Percentiles rank a stretch among this genome's conserved stretches.
These are phyloP conservation scores for Comarum palustre DNA, from an alignment of 306 rosid genomes.

Conservation along the genomic window DNA sequence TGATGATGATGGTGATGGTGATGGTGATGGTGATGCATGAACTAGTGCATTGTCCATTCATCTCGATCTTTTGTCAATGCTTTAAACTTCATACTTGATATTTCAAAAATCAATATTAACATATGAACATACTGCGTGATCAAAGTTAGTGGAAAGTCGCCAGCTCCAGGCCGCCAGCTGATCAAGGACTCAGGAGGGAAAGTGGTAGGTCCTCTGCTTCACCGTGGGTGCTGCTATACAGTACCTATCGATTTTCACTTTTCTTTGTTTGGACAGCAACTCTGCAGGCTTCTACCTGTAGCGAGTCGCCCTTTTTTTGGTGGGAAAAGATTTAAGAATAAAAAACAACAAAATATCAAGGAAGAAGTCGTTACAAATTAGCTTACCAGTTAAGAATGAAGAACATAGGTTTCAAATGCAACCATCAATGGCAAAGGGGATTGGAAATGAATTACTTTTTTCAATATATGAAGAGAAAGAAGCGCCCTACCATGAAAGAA, in stretches of 20 bases:
- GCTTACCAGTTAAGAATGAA: too few species aligned
- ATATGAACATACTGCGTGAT: background rate
- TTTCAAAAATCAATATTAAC: background rate
- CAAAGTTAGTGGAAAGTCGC: slow-evolving; percentile 6
- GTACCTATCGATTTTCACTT: background rate
- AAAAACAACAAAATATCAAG: too few species aligned
- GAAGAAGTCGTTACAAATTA: too few species aligned
- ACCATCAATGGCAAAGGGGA: too few species aligned
- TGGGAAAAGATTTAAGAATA: slow-evolving; percentile 8
- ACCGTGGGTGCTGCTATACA: background rate
- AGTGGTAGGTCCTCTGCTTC: slow-evolving; percentile 17
- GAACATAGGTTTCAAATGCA: too few species aligned
- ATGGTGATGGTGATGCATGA: background rate
- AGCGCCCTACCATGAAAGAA: too few species aligned
- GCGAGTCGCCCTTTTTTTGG: slow-evolving; percentile 5
- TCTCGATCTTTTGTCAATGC: background rate
- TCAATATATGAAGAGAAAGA: too few species aligned
- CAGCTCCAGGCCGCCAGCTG: slow-evolving; percentile 18
- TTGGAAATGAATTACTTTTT: too few species aligned
- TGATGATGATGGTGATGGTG: background rate
- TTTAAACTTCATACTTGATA: background rate
- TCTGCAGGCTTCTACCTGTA: background rate
- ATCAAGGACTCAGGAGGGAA: slow-evolving; percentile 14
- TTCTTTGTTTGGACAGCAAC: background rate
- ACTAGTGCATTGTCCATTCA: background rate